Evolutionary conservation across 2,329 filamentous ascomycete genomes (phyloP).

Genomic region (Aspergillus sp.): DNA sequence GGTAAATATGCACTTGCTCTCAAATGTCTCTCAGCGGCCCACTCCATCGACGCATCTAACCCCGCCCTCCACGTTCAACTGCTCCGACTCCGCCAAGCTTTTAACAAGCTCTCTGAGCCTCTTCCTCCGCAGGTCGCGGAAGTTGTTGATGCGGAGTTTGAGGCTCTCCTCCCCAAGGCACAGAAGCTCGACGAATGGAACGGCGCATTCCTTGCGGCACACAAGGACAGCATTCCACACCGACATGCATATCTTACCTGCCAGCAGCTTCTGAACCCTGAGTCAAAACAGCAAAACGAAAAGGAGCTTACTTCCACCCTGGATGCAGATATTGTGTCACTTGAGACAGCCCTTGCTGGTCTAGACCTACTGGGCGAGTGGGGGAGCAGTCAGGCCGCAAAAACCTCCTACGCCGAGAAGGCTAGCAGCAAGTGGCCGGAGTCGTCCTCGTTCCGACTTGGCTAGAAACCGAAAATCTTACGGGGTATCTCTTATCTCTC

Average conservation of each 20-base stretch:
- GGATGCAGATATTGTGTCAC: conserved; percentile 50
- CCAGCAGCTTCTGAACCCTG: conserved; percentile 58
- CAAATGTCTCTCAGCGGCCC: conserved; percentile 75
- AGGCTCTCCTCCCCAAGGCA: conserved; percentile 56
- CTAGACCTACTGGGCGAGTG: conserved; percentile 53
- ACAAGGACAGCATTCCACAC: conserved; percentile 63
- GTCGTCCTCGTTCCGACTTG: conserved; percentile 37
- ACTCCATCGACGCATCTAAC: conserved; percentile 66
- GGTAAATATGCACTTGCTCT: conserved; percentile 87
- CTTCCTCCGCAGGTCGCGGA: conserved; percentile 66
- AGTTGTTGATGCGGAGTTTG: conserved; percentile 69
- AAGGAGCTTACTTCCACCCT: conserved; percentile 63
- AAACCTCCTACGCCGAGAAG: conserved; percentile 50
- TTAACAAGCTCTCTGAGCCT: conserved; percentile 59
- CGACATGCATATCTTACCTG: conserved; percentile 64
- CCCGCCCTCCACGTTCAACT: conserved; percentile 74
- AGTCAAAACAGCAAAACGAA: conserved; percentile 58
- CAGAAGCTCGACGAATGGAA: conserved; percentile 65
- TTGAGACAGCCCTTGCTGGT: conserved; percentile 59
- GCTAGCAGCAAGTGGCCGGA: conserved; percentile 43
- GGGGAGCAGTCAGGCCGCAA: conserved; percentile 50
- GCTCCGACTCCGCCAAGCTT: conserved; percentile 65
- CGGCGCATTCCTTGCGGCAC: conserved; percentile 61
- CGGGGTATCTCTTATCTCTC: background rate
- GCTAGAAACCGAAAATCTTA: conserved; percentile 16